phyloP scores from a whole-genome alignment of 805 yeast species.

The Grigorovia transvaalensis region DNA sequence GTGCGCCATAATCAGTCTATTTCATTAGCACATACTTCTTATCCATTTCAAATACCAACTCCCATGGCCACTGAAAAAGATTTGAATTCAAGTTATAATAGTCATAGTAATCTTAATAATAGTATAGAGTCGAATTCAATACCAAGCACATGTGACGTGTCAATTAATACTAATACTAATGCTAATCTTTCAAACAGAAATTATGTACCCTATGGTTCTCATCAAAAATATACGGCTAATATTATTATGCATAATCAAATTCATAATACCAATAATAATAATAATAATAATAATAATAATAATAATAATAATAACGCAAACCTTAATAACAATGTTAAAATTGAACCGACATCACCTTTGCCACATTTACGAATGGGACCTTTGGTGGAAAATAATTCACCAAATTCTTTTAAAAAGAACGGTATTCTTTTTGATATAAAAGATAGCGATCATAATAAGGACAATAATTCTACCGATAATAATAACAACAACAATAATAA shows the following conservation, averaged over 20 bases:
- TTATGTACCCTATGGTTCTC: background rate
- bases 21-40: background rate
- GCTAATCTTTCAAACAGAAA: background rate
- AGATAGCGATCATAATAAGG: too few relatives aligned
- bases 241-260: background rate
- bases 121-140: background rate
- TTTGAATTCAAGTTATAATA: background rate
- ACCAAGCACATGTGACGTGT: background rate
- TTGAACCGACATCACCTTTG: background rate
- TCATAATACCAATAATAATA: background rate
- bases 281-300: background rate
- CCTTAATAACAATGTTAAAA: too few relatives aligned
- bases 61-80: background rate
- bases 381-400: background rate
- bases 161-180: background rate
- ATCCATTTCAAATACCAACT: background rate
- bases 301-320: background rate
- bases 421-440: too few relatives aligned
- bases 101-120: background rate
- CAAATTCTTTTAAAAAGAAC: background rate
- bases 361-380: background rate
- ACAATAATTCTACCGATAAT: too few relatives aligned
- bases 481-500: too few relatives aligned
- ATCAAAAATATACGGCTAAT: slow-evolving; percentile 1
- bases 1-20: background rate